Percentiles rank a stretch among this genome's conserved stretches.
These are phyloP conservation scores for Tylopilus subfusipes DNA, from an alignment of 768 basidiomycete genomes.

Conservation along the genomic window DNA sequence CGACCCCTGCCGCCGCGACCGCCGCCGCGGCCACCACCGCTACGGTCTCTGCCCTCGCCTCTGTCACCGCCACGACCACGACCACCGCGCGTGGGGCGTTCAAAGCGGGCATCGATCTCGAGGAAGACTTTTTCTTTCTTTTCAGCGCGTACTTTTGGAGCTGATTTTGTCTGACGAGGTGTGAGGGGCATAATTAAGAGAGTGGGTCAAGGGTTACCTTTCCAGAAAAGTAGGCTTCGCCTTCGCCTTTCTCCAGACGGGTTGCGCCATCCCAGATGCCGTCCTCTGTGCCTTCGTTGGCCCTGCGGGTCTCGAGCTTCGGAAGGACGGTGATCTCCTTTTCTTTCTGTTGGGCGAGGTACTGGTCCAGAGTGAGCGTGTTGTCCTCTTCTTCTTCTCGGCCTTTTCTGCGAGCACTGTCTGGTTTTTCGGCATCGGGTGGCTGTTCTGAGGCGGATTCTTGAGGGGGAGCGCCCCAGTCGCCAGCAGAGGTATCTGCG, in stretches of 20 bases:
- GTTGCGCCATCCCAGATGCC: constrained; percentile 69
- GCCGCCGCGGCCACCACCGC: constrained; percentile 41
- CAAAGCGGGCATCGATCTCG: constrained; percentile 88
- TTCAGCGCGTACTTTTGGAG: constrained; percentile 66
- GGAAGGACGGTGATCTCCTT: constrained; percentile 54
- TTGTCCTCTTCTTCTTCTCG: constrained; percentile 86
- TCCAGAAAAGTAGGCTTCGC: constrained; percentile 78
- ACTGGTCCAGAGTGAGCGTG: constrained; percentile 91
- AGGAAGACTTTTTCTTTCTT: constrained; percentile 90
- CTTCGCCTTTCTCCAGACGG: constrained; percentile 61
- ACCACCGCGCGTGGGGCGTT: constrained; percentile 71
- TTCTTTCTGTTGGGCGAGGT: constrained; percentile 78
- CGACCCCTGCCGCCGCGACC: constrained; percentile 43
- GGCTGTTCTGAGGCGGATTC: constrained; percentile 29
- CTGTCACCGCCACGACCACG: constrained; percentile 48
- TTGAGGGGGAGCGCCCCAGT: constrained; percentile 38
- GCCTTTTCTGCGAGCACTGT: constrained; percentile 43
- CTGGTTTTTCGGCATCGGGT: constrained; percentile 37
- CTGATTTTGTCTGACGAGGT: constrained; percentile 50
- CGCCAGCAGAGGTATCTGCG: constrained; percentile 29
- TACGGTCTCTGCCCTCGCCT: constrained; percentile 46
- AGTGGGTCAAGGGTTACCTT: constrained; percentile 55
- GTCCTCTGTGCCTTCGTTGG: constrained; percentile 75
- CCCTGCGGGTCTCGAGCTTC: constrained; percentile 75
- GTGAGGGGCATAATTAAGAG: constrained; percentile 2